Evolutionary conservation across 306 rosid species (phyloP).

Genomic region (Citrullus colocynthis): DNA sequence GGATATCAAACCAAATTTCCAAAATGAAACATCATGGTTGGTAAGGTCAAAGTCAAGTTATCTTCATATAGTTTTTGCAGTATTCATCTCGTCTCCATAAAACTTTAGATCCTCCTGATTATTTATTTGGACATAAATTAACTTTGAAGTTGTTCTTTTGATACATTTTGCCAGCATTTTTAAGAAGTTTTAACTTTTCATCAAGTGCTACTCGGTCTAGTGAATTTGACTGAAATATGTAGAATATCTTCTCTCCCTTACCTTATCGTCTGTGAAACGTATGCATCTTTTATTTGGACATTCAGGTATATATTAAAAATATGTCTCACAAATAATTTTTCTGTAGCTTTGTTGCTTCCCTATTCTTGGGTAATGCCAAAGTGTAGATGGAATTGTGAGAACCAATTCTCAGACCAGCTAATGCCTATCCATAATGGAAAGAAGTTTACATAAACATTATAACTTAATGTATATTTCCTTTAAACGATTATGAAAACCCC

Average conservation of each 20-base stretch:
- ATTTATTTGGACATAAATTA: background rate
- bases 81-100: background rate
- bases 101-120: background rate
- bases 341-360: background rate
- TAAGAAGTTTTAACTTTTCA: background rate
- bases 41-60: constrained; percentile 19
- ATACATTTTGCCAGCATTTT: background rate
- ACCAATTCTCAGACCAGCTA: background rate
- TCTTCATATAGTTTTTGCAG: background rate
- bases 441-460: background rate
- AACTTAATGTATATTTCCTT: background rate
- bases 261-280: background rate
- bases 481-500: background rate
- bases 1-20: constrained; percentile 72
- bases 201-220: background rate
- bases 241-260: background rate
- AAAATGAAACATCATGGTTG: constrained; percentile 94
- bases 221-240: background rate
- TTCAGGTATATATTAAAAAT: background rate
- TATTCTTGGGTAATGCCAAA: background rate
- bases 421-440: background rate
- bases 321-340: background rate
- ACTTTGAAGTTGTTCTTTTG: background rate
- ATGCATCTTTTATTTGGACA: background rate
- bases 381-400: background rate